Evolutionary conservation across 805 yeast genomes (phyloP), one percentile per base, ranked within the genome.

Genomic region (Hanseniaspora nectarophila): DNA sequence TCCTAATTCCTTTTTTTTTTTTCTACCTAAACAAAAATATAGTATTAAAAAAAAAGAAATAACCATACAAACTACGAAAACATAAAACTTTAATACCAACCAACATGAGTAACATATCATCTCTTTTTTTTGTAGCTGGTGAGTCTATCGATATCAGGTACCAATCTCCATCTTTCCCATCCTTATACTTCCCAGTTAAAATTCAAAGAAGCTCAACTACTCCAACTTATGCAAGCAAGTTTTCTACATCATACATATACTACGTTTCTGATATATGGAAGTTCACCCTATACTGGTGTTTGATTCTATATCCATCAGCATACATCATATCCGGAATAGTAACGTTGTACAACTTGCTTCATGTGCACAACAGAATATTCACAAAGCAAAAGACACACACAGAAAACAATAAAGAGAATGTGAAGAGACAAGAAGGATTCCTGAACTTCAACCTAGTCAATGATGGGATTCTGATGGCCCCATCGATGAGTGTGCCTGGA

Each of bases 241-340:
- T 63, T 54, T 54, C 61, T 2, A 60, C 72, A 5, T 73, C 87
- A 33, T 78, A 74, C 57, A 74, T 90, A 4, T 90, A 85, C 67
- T 76, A 78, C 59, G 68, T 80, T 1, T 57, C 63, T 16, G 96
- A 87, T 59, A 77, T 90, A 15, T 89, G 95, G 92, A 67, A 66
- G 57, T 90, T 85, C 71, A 85, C 95, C 0, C 71, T 86, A 9
- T 74, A 69, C 58, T 90, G 98, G 97, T 74, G 83, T 13, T 59
- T 90, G 44, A 80, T 88, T 8, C 67, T 85, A 57, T 82, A 77
- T 63, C 70, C 71, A 1, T 78, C 73, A 1, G 74, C 85, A 54
- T 86, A 87, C 63, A 61, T 71, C 1, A 69, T 76, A 0, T 82
- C 89, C 0, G 94, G 92, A 0, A 39, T 70, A 0, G 67, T 81